phyloP scores from a whole-genome alignment of 441 rosid genomes.

The Erysimum cheiri region DNA sequence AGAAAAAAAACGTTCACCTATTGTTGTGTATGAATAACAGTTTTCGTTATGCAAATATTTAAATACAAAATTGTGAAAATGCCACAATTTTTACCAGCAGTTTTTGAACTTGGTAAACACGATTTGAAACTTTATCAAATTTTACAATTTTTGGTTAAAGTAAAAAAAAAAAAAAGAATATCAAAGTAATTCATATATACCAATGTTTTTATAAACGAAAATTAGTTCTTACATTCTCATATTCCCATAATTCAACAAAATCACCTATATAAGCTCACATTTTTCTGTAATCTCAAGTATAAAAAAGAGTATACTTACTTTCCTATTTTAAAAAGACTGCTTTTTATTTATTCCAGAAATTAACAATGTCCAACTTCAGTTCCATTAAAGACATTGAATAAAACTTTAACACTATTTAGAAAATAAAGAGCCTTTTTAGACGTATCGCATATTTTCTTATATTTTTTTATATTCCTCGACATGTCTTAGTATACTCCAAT shows the following conservation, averaged over 20 bases:
- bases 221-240: not conserved
- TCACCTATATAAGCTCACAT: not conserved
- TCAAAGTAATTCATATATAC: no score
- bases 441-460: not conserved
- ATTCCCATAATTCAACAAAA: not conserved
- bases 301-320: not conserved
- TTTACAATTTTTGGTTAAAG: no score
- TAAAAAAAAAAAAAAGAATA: no score
- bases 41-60: not conserved
- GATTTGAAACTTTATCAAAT: no score
- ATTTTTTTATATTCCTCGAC: not conserved
- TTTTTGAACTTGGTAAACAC: not conserved
- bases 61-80: not conserved
- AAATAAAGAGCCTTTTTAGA: not conserved
- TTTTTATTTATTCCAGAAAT: not conserved
- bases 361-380: not conserved
- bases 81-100: not conserved
- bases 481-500: not conserved
- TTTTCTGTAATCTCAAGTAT: not conserved
- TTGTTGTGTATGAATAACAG: not conserved
- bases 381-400: not conserved
- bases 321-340: not conserved
- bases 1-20: not conserved
- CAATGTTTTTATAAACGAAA: not conserved
- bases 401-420: not conserved